phyloP scores from a whole-genome alignment of 2,329 filamentous ascomycete species.

The Apiospora sp. region DNA sequence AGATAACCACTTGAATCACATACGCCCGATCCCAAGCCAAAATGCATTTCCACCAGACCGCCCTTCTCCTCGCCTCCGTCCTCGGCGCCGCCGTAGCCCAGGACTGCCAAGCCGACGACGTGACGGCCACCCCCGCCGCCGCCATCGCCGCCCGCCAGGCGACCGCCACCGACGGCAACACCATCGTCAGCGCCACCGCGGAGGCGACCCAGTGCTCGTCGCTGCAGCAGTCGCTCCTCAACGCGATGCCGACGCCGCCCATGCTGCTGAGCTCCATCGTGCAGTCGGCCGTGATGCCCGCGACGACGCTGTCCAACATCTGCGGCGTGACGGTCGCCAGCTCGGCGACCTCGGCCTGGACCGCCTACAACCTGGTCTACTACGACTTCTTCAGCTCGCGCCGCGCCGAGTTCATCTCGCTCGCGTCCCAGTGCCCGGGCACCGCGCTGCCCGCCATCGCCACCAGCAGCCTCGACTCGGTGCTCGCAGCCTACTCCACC shows the following conservation, averaged over 20 bases:
- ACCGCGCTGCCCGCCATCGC: neutral
- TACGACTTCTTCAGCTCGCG: slow-evolving; percentile 5
- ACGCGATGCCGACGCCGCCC: neutral
- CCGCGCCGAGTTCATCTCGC: neutral
- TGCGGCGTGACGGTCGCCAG: neutral
- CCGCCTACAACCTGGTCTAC: slow-evolving; percentile 11
- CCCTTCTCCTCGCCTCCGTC: neutral
- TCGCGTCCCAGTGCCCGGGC: neutral
- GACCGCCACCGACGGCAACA: neutral
- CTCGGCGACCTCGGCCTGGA: slow-evolving; percentile 11
- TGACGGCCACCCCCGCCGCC: neutral
- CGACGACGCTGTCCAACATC: slow-evolving; percentile 13
- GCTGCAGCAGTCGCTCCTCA: slow-evolving; percentile 3
- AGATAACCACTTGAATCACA: neutral
- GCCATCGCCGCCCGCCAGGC: neutral
- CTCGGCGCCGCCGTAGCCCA: neutral
- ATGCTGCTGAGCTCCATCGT: neutral
- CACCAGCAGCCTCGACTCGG: slow-evolving; percentile 2
- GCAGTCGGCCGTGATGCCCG: slow-evolving; percentile 4
- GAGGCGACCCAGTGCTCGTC: neutral
- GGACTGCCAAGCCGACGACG: neutral
- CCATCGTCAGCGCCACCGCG: neutral
- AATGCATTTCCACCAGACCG: slow-evolving; percentile 8
- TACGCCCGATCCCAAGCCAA: neutral
- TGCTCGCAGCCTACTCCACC: slow-evolving; percentile 5